A percentile compares a stretch with the other conserved stretches of the same genome.
Evolutionary conservation across 176 grass and related monocot species (phyloP).

Genomic region (Triticum aestivum): DNA sequence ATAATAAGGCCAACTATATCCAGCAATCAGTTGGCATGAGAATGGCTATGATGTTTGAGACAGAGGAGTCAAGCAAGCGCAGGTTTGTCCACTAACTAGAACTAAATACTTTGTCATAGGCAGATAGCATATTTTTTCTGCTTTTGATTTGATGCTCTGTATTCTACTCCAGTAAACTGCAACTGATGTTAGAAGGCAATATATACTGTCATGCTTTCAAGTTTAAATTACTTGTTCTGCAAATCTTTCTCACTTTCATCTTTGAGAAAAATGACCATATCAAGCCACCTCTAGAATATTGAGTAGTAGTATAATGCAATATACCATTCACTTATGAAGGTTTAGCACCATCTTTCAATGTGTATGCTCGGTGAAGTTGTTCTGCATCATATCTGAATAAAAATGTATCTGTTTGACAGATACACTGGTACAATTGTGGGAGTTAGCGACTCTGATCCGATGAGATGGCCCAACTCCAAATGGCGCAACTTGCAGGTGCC

Average conservation of each 20-base stretch:
- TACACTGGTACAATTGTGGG: slow-evolving; percentile 80
- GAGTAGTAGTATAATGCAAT: background rate
- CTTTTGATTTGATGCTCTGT: background rate
- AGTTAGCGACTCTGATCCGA: slow-evolving; percentile 74
- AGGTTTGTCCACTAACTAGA: slow-evolving; percentile 45
- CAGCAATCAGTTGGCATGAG: slow-evolving; percentile 88
- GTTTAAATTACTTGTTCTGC: background rate
- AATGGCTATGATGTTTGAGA: slow-evolving; percentile 99
- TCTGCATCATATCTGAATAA: background rate
- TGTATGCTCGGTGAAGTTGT: background rate
- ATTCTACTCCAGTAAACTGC: background rate
- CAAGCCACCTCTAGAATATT: background rate
- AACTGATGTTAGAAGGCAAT: background rate
- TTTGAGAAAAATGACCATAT: background rate
- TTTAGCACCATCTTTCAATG: background rate
- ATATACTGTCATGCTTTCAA: background rate
- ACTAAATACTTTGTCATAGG: background rate
- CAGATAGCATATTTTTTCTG: background rate
- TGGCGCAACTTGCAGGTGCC: slow-evolving; percentile 87
- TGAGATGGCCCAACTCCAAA: slow-evolving; percentile 96
- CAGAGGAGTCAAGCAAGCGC: slow-evolving; percentile 90
- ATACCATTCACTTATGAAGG: background rate
- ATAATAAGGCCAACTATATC: slow-evolving; percentile 73
- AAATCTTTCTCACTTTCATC: background rate
- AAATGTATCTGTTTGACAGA: slow-evolving; percentile 38